A percentile compares a stretch with the other conserved stretches of the same genome.
Conservation (phyloP, 345 rosid genomes). For the Noccaea caerulescens region DNA sequence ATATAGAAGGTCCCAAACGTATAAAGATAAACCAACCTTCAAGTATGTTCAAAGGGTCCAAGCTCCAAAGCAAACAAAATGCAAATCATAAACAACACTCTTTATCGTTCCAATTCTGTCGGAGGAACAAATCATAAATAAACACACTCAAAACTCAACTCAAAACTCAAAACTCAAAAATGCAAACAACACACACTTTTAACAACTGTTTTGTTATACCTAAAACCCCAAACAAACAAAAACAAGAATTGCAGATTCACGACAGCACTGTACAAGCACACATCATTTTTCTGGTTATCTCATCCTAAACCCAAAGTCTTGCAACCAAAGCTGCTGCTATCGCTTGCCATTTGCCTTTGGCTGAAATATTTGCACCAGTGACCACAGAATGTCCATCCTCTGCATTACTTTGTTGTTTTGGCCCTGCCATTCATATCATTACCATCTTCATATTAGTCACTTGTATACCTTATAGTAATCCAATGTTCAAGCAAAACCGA, state of each 20-base stretch:
- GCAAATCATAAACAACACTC: neutral
- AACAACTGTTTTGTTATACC: neutral
- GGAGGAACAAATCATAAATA: neutral
- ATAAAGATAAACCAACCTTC: neutral
- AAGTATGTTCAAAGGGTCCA: conserved; percentile 6
- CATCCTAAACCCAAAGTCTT: conserved; percentile 13
- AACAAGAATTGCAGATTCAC: conserved; percentile 27
- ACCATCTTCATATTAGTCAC: conserved; percentile 14
- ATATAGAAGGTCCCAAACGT: neutral
- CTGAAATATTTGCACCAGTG: conserved; percentile 86
- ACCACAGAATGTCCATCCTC: conserved; percentile 95
- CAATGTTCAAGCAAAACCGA: neutral
- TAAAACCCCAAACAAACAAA: conserved; percentile 19
- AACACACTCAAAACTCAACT: conserved; percentile 16
- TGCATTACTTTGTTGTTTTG: conserved; percentile 71
- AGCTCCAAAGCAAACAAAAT: neutral
- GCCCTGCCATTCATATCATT: conserved; percentile 57
- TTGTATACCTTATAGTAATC: neutral
- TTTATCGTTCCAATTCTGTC: too few relatives aligned
- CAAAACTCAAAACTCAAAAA: conserved; percentile 4
- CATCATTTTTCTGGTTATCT: conserved; percentile 13
- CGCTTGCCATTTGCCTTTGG: conserved; percentile 57
- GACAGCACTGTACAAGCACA: conserved; percentile 36
- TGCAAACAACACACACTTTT: conserved; percentile 1
- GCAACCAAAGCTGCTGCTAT: conserved; percentile 14